Percentiles rank a stretch among this genome's conserved stretches.
phyloP scores from a whole-genome alignment of 495 filamentous ascomycete genomes.

The Platismatia glauca region DNA sequence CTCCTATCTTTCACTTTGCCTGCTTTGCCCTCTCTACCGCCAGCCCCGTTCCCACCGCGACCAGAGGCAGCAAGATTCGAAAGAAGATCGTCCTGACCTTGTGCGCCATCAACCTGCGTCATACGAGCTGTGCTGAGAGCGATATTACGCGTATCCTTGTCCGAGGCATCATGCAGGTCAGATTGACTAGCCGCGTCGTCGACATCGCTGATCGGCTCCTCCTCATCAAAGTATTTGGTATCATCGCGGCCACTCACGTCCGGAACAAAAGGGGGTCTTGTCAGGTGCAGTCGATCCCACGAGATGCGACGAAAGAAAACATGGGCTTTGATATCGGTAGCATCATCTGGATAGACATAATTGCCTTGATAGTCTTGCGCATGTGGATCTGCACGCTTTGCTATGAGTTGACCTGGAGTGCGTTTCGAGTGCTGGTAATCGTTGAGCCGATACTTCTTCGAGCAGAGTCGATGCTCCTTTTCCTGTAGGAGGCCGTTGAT shows the following conservation, averaged over 20 bases:
- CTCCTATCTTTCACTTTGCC: conserved; percentile 48
- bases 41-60: background rate
- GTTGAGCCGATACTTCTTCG: conserved; percentile 57
- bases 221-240: conserved; percentile 84
- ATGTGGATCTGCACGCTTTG: conserved; percentile 27
- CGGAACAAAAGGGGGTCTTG: conserved; percentile 69
- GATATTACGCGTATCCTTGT: background rate
- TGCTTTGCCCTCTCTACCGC: background rate
- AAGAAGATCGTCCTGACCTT: conserved; percentile 6
- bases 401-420: conserved; percentile 23
- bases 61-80: background rate
- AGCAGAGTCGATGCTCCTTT: conserved; percentile 65
- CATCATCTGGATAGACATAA: conserved; percentile 71
- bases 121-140: background rate
- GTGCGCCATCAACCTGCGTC: conserved; percentile 19
- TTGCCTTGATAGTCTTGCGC: conserved; percentile 35
- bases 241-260: conserved; percentile 62
- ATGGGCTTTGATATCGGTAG: conserved; percentile 69
- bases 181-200: conserved; percentile 27
- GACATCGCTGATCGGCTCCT: conserved; percentile 51
- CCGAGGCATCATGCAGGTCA: background rate
- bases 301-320: conserved; percentile 59
- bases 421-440: conserved; percentile 36
- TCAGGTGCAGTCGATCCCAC: conserved; percentile 60
- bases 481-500: conserved; percentile 69